Base-by-base conservation (phyloP, 148 eudicot genomes). In the Suaeda aralocaspica region DNA sequence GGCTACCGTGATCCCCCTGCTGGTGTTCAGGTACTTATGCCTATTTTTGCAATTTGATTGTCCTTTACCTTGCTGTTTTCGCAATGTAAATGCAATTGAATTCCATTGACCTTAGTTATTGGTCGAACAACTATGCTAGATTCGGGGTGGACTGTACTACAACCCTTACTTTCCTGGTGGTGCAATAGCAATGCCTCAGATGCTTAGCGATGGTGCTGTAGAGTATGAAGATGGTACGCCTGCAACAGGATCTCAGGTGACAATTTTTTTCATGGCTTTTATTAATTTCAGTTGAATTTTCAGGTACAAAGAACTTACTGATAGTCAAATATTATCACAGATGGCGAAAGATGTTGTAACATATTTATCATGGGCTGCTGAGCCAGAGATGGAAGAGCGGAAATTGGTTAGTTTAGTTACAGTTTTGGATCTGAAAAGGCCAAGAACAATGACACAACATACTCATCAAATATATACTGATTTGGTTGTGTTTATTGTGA, bases 111-210 rank as follows among this genome's bases (percentile, higher is more conserved):
- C 8, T 36, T 8, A 8, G 41, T 8, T 36, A 36, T 3, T 36
- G 8, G 8, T 36, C 41, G 41, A 36, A 25, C 24, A n/a, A 50
- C 30, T 19, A 51, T 68, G 44, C 48, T 67, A 91, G 97, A 84
- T 91, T 45, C 80, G 97, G 34, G 90, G 87, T 6, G 97, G 95
- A 9, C 53, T 91, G 81, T 83, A 91, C 75, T 91, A 91, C 66
- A 91, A 91, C 72, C 92, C 97, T n/a, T 91, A 91, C 82, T 92
- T 92, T 52, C 95, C 95, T 39, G 97, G 97, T 16, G 95, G 97
- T 51, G 95, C 97, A 76, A 92, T 92, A 66, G 92, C 90, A 8
- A 92, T 92, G 97, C 97, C 95, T 45, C 84, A 92, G 73, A 89
- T 92, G 97, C 95, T 89, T 61, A 87, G 66, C 57, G 95, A 92